Evolutionary conservation across 2,329 filamentous ascomycete species (phyloP).

Genomic region (Nemania serpens): DNA sequence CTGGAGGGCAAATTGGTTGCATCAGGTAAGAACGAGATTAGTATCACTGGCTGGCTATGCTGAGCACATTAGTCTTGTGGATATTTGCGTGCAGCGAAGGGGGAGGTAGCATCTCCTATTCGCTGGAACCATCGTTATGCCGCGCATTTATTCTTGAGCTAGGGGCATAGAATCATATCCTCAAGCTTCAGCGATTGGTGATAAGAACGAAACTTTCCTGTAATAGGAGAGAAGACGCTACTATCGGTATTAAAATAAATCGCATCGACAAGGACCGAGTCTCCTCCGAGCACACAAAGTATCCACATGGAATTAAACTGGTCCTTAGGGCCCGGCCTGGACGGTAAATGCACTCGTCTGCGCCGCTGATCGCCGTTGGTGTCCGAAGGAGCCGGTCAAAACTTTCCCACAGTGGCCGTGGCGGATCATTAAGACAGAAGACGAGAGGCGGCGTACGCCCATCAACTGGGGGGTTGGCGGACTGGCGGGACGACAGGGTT

Average conservation of each 20-base stretch:
- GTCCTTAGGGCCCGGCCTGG: too few relatives aligned
- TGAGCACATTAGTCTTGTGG: constrained; percentile 33
- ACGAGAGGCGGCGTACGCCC: not conserved
- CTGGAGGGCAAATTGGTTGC: constrained; percentile 29
- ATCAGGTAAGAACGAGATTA: constrained; percentile 30
- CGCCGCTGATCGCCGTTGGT: not conserved
- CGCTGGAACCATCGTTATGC: constrained; percentile 7
- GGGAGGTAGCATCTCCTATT: constrained; percentile 27
- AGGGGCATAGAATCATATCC: constrained; percentile 18
- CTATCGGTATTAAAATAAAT: not conserved
- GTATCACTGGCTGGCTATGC: constrained; percentile 18
- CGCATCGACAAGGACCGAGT: not conserved
- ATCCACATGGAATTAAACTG: not conserved
- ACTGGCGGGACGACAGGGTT: constrained; percentile 23
- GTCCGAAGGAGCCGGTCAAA: not conserved
- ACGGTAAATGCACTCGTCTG: not conserved
- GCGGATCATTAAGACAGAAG: constrained; percentile 8
- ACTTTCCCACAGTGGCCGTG: not conserved
- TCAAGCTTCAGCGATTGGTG: constrained; percentile 7
- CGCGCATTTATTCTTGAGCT: constrained; percentile 8
- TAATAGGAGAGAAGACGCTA: not conserved
- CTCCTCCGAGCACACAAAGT: not conserved
- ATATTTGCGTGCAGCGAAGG: constrained; percentile 35
- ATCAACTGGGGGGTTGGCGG: not conserved
- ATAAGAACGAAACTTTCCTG: not conserved